Base-by-base conservation (phyloP, 768 basidiomycete species). In the Mycena latifolia region DNA sequence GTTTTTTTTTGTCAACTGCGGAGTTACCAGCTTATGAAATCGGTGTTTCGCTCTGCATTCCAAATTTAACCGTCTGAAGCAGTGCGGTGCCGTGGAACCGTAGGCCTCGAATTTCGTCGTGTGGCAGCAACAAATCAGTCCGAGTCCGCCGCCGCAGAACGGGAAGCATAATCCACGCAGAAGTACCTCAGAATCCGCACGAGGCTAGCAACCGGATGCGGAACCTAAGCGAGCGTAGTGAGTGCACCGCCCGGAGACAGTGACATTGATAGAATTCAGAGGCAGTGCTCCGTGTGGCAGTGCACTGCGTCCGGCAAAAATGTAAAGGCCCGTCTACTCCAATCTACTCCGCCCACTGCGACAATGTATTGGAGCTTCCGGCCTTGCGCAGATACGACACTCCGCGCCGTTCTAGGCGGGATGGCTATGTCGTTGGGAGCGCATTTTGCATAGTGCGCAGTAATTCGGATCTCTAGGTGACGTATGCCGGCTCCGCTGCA, bases 171-270 rank as follows among this genome's bases (percentile, higher is more conserved):
- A 11, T 11, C 6, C 11, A 33, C 31, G 11, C 11, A 33, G 31
- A 33, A 33, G 31, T 33, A 5, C 6, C 31, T 33, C 31, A 33
- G 31, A n/a, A 33, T 43, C 20, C 41, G 20, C 41, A 43, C 41
- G 41, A 43, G 41, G 41, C 41, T 43, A 43, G 41, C 41, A 43
- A 43, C 41, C 41, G 41, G n/a, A 43, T 43, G 41, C 41, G 41
- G 41, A n/a, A 5, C 5, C 18, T 43, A 43, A 43, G 41, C 41
- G 41, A 43, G n/a, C n/a, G n/a, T n/a, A n/a, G n/a, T n/a, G n/a
- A 43, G 20, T 37, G 41, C 41, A 43, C 12, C 20, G 41, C 41
- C 41, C 17, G 8, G 8, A n/a, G n/a, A n/a, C n/a, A n/a, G n/a
- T n/a, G n/a, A n/a, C 37, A 39, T 39, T n/a, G n/a, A n/a, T n/a